Evolutionary conservation across 2,329 filamentous ascomycete genomes (phyloP).

Genomic region (Chrysoporthe deuterocubensis): DNA sequence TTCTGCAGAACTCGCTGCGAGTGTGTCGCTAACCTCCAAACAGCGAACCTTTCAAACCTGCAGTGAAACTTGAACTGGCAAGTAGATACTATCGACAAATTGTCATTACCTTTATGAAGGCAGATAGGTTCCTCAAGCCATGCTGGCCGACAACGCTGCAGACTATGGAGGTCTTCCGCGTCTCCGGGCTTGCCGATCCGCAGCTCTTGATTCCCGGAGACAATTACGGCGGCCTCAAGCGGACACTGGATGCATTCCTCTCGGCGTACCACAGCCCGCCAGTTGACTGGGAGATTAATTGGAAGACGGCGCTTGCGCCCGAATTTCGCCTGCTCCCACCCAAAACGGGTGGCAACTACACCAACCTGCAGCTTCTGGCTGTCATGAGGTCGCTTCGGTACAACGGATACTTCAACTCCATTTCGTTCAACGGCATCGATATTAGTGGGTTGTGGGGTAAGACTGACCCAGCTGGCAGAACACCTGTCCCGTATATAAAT

Average conservation of each 20-base stretch:
- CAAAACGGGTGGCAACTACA: conserved; percentile 46
- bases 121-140: conserved; percentile 60
- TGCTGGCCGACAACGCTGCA: conserved; percentile 63
- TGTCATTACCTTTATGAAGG: conserved; percentile 57
- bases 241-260: conserved; percentile 59
- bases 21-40: conserved; percentile 7
- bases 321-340: conserved; percentile 57
- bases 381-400: conserved; percentile 60
- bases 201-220: conserved; percentile 59
- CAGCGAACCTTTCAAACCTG: conserved; percentile 39
- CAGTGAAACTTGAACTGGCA: conserved; percentile 48
- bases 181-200: conserved; percentile 56
- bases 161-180: conserved; percentile 54
- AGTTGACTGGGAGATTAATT: conserved; percentile 57
- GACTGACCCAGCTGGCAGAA: conserved; percentile 50
- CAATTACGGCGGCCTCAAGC: conserved; percentile 56
- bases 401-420: conserved; percentile 62
- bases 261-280: conserved; percentile 54
- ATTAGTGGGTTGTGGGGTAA: conserved; percentile 46
- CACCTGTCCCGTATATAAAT: conserved; percentile 55
- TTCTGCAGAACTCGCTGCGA: background rate
- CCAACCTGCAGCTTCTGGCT: conserved; percentile 57
- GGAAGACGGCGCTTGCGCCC: conserved; percentile 51
- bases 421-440: conserved; percentile 60
- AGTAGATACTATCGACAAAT: conserved; percentile 59